phyloP scores from a whole-genome alignment of 2,329 filamentous ascomycete genomes.

The Fusarium miscanthi region DNA sequence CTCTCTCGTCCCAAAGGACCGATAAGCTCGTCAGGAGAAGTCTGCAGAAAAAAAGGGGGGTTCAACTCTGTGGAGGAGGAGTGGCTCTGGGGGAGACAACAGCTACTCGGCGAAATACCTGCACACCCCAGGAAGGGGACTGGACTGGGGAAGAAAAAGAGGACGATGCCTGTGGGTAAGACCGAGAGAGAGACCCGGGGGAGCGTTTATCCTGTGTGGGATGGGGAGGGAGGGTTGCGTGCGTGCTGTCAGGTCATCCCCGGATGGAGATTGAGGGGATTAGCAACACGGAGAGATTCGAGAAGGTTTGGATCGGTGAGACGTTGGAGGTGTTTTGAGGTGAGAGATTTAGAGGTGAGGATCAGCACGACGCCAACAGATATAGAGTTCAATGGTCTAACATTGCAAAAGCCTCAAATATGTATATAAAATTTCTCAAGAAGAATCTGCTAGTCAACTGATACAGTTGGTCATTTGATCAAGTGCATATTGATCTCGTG shows the following conservation, averaged over 20 bases:
- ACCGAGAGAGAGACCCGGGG: conserved; percentile 20
- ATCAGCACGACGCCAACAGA: background rate
- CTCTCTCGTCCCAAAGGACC: conserved; percentile 22
- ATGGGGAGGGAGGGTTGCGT: background rate
- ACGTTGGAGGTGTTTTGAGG: background rate
- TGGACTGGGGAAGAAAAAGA: conserved; percentile 11
- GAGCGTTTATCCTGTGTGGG: conserved; percentile 7
- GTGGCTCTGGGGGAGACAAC: conserved; percentile 30
- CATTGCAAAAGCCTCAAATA: background rate
- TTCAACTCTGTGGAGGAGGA: conserved; percentile 16
- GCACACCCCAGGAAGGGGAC: background rate
- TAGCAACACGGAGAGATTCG: background rate
- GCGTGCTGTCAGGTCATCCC: background rate
- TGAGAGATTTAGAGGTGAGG: background rate
- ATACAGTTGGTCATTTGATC: conserved; percentile 11
- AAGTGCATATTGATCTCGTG: background rate
- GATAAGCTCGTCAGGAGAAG: conserved; percentile 23
- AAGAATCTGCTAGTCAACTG: background rate
- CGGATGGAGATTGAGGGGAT: conserved; percentile 27
- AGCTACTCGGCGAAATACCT: conserved; percentile 6
- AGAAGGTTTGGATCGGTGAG: conserved; percentile 9
- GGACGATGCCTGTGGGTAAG: conserved; percentile 10
- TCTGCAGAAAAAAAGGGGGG: conserved; percentile 12
- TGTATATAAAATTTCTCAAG: background rate
- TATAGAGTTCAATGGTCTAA: background rate